Percentiles rank a stretch among this genome's conserved stretches.
These are phyloP conservation scores for Globisporangium nodosum DNA, from an alignment of 352 stramenopile species.

Conservation along the genomic window DNA sequence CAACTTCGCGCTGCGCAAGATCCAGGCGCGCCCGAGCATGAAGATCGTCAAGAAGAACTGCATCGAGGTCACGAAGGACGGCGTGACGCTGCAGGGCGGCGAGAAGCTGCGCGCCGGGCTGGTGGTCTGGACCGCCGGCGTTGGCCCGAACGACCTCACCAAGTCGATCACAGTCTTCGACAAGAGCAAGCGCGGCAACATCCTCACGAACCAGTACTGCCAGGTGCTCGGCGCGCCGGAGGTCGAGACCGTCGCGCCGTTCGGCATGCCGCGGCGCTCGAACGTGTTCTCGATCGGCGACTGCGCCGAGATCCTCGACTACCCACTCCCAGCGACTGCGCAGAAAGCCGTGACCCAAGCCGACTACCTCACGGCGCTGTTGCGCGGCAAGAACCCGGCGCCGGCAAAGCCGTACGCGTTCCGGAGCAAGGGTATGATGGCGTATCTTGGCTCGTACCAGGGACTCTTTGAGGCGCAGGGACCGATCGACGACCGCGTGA, in stretches of 20 bases:
- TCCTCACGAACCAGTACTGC: conserved; percentile 80
- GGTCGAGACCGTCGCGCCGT: conserved; percentile 46
- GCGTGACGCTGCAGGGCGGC: conserved; percentile 54
- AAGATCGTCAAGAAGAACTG: conserved; percentile 80
- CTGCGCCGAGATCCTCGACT: conserved; percentile 84
- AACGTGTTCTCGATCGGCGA: conserved; percentile 95
- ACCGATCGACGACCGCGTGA: conserved; percentile 39
- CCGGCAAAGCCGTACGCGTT: conserved; percentile 63
- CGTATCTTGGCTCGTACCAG: conserved; percentile 91
- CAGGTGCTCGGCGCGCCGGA: conserved; percentile 64
- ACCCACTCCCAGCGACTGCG: conserved; percentile 88
- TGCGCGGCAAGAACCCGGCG: conserved; percentile 47
- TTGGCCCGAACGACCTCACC: conserved; percentile 75
- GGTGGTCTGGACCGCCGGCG: conserved; percentile 74
- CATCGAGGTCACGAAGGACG: conserved; percentile 53
- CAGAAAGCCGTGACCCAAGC: conserved; percentile 87
- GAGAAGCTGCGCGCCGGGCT: conserved; percentile 53
- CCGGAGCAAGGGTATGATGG: conserved; percentile 91
- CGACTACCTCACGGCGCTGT: conserved; percentile 48
- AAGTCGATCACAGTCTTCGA: conserved; percentile 64
- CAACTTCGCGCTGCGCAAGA: conserved; percentile 67
- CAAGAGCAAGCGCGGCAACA: conserved; percentile 79
- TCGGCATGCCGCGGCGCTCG: conserved; percentile 61
- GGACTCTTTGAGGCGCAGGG: conserved; percentile 81
- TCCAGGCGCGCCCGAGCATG: conserved; percentile 75